Percentiles rank a stretch among this genome's conserved stretches.
Evolutionary conservation across 768 basidiomycete genomes (phyloP).

Genomic region (Solioccasus polychromus): DNA sequence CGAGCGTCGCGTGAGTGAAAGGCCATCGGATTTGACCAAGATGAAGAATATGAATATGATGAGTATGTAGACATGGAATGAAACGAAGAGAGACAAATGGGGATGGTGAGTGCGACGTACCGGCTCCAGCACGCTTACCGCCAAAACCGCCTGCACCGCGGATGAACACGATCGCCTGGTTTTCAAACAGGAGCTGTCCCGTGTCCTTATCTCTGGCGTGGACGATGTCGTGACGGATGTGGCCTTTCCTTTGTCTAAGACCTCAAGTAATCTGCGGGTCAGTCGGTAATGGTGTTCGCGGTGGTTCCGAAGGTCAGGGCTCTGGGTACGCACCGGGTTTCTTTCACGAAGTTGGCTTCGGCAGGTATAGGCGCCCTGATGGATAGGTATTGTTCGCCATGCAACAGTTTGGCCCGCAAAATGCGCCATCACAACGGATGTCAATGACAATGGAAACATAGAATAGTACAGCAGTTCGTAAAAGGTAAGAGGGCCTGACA

Average conservation of each 20-base stretch:
- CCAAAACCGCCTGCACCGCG: slow-evolving; percentile 97
- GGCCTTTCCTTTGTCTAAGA: slow-evolving; percentile 90
- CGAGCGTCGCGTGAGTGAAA: not conserved
- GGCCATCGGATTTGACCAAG: not conserved
- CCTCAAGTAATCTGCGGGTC: slow-evolving; percentile 77
- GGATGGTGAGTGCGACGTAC: slow-evolving; percentile 39
- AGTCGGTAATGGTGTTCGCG: too few species aligned
- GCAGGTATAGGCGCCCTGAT: slow-evolving; percentile 88
- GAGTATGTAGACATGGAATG: too few species aligned
- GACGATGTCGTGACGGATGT: slow-evolving; percentile 79
- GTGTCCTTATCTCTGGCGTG: slow-evolving; percentile 78
- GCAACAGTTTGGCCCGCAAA: slow-evolving; percentile 85
- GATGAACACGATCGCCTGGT: slow-evolving; percentile 87
- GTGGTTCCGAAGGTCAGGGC: slow-evolving; percentile 4
- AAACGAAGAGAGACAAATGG: too few species aligned
- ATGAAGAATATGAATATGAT: too few species aligned
- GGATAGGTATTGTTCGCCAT: slow-evolving; percentile 93
- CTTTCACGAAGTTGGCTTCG: slow-evolving; percentile 71
- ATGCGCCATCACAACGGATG: not conserved
- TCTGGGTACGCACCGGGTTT: slow-evolving; percentile 50
- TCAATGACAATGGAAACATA: slow-evolving; percentile 1
- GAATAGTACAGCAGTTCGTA: not conserved
- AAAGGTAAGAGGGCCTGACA: not conserved
- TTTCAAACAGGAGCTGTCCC: slow-evolving; percentile 85
- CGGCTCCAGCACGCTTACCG: slow-evolving; percentile 79